A percentile compares a stretch with the other conserved stretches of the same genome.
phyloP scores from a whole-genome alignment of 495 filamentous ascomycete species.

The Cenococcum geophilum region DNA sequence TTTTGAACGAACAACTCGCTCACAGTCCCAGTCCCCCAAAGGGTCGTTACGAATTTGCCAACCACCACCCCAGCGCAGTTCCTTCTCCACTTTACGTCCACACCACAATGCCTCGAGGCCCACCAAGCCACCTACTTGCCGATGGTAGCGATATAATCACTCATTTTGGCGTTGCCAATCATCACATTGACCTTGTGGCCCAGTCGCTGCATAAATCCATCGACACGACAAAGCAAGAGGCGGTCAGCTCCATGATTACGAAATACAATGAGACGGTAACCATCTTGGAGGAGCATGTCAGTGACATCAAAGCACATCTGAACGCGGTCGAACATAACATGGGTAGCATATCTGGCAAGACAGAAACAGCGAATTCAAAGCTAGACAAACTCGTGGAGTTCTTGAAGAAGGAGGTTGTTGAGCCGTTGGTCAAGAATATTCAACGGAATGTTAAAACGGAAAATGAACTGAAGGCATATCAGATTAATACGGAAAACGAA shows the following conservation, averaged over 20 bases:
- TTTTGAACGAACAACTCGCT: not conserved
- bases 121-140: not conserved
- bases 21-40: conserved; percentile 5
- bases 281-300: conserved; percentile 12
- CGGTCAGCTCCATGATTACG: not conserved
- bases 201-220: not conserved
- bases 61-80: conserved; percentile 23
- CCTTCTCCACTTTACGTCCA: conserved; percentile 26
- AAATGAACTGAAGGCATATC: conserved; percentile 5
- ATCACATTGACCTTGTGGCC: conserved; percentile 26
- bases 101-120: conserved; percentile 1
- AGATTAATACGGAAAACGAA: not conserved
- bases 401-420: conserved; percentile 16
- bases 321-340: conserved; percentile 12
- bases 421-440: conserved; percentile 7
- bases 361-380: conserved; percentile 6
- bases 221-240: conserved; percentile 4
- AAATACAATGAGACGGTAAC: conserved; percentile 17
- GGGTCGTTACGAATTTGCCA: conserved; percentile 14
- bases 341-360: conserved; percentile 8
- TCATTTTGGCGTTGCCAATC: conserved; percentile 28
- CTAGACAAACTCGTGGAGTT: conserved; percentile 21
- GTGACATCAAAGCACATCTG: conserved; percentile 21
- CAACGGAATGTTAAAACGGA: not conserved
- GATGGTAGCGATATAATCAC: conserved; percentile 23